Evolutionary conservation across 2,329 filamentous ascomycete genomes (phyloP), one percentile per base, ranked within the genome.

Genomic region (Alternaria sp.): DNA sequence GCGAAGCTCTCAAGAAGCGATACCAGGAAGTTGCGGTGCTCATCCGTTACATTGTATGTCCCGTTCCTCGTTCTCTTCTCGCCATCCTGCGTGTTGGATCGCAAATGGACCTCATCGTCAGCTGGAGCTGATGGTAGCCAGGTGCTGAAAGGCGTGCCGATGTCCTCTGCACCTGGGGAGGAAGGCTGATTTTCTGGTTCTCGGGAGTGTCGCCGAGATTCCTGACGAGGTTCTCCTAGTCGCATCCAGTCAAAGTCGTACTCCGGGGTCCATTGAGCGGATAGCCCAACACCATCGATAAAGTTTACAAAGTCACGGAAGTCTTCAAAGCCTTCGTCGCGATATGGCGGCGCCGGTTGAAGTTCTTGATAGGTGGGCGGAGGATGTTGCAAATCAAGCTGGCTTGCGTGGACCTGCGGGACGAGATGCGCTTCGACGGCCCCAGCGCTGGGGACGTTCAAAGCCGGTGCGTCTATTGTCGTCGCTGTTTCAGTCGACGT

Each of bases 261-360:
- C 51, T 76, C 72, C 9, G 73, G 73, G 7, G 73, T 75, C 73
- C 73, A 76, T 51, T 75, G 73, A 1, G 73, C 73, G 15, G 72
- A 75, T 13, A 73, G 62, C 4, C 73, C 73, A 11, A 76, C 73
- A n/a, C 73, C 72, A 61, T 76, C 73, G 45, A 76, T 76, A 59
- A 76, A 76, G 50, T 76, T 76, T 19, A 74, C 73, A 43, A 76
- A 76, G 43, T 75, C 73, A 26, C 73, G 71, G 45, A 76, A 76
- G 21, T 76, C 73, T 25, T 76, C 73, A 30, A 75, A 63, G 7
- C 70, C 69, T 62, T 75, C 71, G 25, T 75, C 72, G 30, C 69
- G 65, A 44, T 66, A 72, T 5, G 61, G 36, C 8, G 59, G 47
- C 11, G 49, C 40, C 21, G 54, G 57, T 15, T 61, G 57, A 5